Percentiles rank a stretch among this genome's conserved stretches.
Conservation (phyloP, 208 protist species). For the Tritrichomonas musculus region DNA sequence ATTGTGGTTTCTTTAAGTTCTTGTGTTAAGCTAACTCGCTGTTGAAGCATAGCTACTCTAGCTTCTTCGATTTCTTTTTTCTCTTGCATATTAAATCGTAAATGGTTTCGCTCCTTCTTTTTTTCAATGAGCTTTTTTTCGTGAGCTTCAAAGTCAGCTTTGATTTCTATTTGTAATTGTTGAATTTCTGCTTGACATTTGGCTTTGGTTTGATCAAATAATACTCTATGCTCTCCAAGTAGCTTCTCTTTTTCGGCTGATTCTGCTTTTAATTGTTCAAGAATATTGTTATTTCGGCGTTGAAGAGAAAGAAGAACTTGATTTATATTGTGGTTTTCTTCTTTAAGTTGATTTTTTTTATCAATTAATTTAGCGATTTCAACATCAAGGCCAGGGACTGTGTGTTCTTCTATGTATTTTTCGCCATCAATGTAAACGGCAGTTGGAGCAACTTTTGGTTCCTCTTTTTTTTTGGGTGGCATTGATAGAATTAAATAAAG, state of each 20-base stretch:
- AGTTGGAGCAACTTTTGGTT: too few species aligned
- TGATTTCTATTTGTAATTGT: background rate
- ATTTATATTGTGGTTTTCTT: background rate
- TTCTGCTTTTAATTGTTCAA: background rate
- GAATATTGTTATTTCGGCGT: background rate
- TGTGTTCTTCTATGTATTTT: background rate
- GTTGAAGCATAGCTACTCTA: background rate
- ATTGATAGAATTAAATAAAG: too few species aligned
- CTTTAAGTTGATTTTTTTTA: background rate
- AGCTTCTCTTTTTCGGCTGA: background rate
- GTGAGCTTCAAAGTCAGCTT: background rate
- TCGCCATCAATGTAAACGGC: too few species aligned
- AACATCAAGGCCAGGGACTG: background rate
- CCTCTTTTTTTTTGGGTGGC: too few species aligned
- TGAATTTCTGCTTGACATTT: conserved; percentile 23
- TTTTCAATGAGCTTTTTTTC: background rate
- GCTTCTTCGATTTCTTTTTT: conserved; percentile 32
- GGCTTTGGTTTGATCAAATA: background rate
- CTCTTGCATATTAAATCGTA: background rate
- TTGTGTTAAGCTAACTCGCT: background rate
- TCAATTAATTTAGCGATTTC: background rate
- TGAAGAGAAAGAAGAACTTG: background rate
- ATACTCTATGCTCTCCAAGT: background rate
- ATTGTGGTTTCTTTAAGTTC: background rate
- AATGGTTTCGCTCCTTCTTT: background rate